Evolutionary conservation across 2,329 filamentous ascomycete genomes (phyloP).

Genomic region (Aspergillus arachidicola): DNA sequence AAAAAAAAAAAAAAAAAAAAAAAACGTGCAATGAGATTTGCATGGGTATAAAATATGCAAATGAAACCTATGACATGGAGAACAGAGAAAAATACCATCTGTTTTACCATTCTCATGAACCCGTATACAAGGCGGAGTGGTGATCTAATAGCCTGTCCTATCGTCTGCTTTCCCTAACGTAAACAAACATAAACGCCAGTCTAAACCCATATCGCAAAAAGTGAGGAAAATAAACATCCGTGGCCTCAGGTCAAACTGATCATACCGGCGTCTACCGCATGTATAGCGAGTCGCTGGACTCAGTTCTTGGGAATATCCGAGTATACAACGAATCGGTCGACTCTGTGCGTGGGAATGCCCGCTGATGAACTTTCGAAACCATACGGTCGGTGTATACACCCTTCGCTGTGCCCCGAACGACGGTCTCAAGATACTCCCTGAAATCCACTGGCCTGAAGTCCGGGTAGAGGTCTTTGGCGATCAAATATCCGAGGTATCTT

Average conservation of each 20-base stretch:
- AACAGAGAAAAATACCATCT: background rate
- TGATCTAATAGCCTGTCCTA: background rate
- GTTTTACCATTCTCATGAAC: conserved; percentile 1
- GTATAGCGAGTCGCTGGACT: conserved; percentile 39
- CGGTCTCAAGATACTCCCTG: conserved; percentile 42
- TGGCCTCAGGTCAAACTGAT: background rate
- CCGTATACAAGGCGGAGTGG: background rate
- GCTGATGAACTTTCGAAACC: conserved; percentile 39
- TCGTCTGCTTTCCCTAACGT: background rate
- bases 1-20: background rate
- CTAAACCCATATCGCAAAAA: conserved; percentile 1
- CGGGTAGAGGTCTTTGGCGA: conserved; percentile 57
- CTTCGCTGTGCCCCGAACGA: conserved; percentile 46
- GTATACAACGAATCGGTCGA: conserved; percentile 40
- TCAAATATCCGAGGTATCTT: conserved; percentile 58
- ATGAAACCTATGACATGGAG: conserved; percentile 3
- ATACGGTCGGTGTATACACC: conserved; percentile 40
- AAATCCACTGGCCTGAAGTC: conserved; percentile 49
- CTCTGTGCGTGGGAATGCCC: conserved; percentile 39
- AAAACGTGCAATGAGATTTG: conserved; percentile 2
- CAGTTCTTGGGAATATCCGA: conserved; percentile 38
- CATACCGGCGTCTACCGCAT: conserved; percentile 30
- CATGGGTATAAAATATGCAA: conserved; percentile 4
- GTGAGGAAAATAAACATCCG: background rate
- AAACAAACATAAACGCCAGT: conserved; percentile 9